Conservation (phyloP, 1,284 basidiomycete genomes). For the Ustilago curta region DNA sequence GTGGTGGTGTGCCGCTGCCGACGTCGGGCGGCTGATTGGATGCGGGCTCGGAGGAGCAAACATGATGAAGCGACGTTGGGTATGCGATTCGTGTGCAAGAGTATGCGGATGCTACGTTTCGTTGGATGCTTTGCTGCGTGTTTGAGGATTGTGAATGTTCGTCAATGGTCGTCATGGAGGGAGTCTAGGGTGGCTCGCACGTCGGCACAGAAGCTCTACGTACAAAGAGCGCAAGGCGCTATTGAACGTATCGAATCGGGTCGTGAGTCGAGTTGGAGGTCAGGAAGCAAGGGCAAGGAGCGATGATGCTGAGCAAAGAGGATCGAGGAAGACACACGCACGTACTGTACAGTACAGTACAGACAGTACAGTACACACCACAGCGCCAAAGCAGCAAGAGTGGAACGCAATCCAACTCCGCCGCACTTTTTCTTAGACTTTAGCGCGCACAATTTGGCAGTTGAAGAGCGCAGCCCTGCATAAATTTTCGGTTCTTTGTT, state of each 20-base stretch:
- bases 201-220: conserved; percentile 2
- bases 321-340: background rate
- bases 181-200: background rate
- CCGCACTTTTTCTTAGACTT: background rate
- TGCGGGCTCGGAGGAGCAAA: conserved; percentile 47
- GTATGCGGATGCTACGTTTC: background rate
- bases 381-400: background rate
- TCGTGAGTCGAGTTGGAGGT: conserved; percentile 2
- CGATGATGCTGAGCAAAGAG: background rate
- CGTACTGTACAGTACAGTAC: too few relatives aligned
- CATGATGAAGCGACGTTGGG: conserved; percentile 22
- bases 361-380: too few relatives aligned
- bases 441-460: conserved; percentile 34
- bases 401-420: conserved; percentile 35
- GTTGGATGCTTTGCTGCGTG: conserved; percentile 4
- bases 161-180: conserved; percentile 15
- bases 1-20: conserved; percentile 32
- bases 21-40: conserved; percentile 33
- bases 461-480: background rate
- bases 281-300: conserved; percentile 1
- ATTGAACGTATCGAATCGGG: background rate
- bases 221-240: conserved; percentile 1
- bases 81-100: background rate
- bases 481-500: background rate
- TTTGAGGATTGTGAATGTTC: conserved; percentile 1